These are phyloP conservation scores for Vitis hybrid DNA, from an alignment of 177 flowering plant genomes.

Conservation along the genomic window DNA sequence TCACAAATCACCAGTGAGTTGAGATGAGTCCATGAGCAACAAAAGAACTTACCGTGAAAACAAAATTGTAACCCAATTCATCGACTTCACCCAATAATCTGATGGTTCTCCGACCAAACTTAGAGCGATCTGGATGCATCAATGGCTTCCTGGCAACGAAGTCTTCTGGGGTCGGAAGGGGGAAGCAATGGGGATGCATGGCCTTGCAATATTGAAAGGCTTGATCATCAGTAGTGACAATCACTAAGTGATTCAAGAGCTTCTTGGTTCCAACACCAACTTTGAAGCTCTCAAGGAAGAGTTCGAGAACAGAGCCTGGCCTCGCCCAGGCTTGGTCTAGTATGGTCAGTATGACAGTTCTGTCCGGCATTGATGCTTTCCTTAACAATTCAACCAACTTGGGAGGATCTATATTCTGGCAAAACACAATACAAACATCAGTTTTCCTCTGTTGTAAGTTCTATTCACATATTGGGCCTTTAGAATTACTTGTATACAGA, in stretches of 20 bases:
- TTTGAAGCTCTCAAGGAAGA: conserved; percentile 50
- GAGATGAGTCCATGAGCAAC: too few relatives aligned
- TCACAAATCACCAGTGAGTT: too few relatives aligned
- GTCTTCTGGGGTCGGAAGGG: neutral
- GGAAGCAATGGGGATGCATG: conserved; percentile 35
- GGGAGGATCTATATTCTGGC: neutral
- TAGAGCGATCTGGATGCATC: conserved; percentile 16
- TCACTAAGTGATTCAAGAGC: conserved; percentile 40
- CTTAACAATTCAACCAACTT: conserved; percentile 27
- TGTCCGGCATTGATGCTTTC: conserved; percentile 35
- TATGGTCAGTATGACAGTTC: conserved; percentile 42
- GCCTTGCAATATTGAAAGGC: conserved; percentile 33
- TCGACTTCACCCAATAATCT: conserved; percentile 22
- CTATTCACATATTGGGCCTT: too few relatives aligned
- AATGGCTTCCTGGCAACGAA: neutral
- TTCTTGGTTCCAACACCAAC: conserved; percentile 34
- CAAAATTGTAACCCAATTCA: conserved; percentile 39
- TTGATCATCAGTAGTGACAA: conserved; percentile 30
- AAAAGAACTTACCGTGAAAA: conserved; percentile 34
- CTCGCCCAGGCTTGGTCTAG: conserved; percentile 39
- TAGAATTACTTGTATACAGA: too few relatives aligned
- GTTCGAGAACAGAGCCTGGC: conserved; percentile 43
- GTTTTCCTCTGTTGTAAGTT: neutral
- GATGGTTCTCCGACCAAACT: conserved; percentile 24
- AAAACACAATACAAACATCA: neutral